Base-by-base conservation (phyloP, 2,329 filamentous ascomycete genomes). In the Tolypocladium nubicola region DNA sequence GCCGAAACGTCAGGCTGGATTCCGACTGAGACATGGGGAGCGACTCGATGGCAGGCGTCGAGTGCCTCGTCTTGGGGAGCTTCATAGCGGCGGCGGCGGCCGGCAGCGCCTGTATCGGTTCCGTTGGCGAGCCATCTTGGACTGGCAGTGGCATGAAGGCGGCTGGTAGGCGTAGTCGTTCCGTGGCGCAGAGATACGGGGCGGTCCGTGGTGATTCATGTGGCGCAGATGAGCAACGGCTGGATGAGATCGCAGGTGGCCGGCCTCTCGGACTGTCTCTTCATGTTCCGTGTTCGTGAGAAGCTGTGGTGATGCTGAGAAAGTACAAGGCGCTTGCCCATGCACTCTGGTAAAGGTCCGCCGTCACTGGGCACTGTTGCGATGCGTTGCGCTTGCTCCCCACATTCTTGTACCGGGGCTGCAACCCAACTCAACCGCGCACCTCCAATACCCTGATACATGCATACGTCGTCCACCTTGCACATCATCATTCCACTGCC, bases 71-170 rank as follows among this genome's bases (percentile, higher is more conserved):
- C 74, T 86, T 89, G 61, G 84, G 80, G 58, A 84, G 67, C 65
- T 77, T 83, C 68, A 80, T 65, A 61, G 76, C 69, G 60, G 86
- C 82, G 63, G 84, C 79, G 63, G 85, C 85, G 68, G 84, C 76
- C 67, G 88, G 85, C 71, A 88, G 80, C 66, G 86, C 82, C 71
- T 86, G 84, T 73, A 87, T 81, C 70, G 86, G 83, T 73, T 86
- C 82, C 74, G 82, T 77, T 66, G 83, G 79, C 69, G 82, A 75
- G 67, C 79, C 76, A 76, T 78, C 83, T 83, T 87, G 77, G 70
- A 81, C 76, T 69, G 81, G 76, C 73, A 84, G 80, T 81, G 84
- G 84, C 86, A 89, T 89, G 76, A 79, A 83, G 73, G 67, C 71
- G 70, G 65, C 62, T 63, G 61, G 56, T 55, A 53, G 53, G 35